Conservation (phyloP, 1,284 basidiomycete species). For the Phaffia rhodozyma region DNA sequence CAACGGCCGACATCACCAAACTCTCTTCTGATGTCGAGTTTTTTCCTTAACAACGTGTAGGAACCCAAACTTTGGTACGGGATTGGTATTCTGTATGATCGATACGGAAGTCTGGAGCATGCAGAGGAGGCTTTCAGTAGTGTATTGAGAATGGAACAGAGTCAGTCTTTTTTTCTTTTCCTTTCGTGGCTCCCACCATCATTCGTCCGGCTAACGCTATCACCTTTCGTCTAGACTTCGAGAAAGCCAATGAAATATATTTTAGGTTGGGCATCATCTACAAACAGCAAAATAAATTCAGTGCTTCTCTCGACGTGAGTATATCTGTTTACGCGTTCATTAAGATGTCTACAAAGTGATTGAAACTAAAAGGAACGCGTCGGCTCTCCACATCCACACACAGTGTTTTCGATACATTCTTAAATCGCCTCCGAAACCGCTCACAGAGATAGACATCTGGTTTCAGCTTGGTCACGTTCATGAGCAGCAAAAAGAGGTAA, state of each 20-base stretch:
- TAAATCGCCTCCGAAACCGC: slow-evolving; percentile 83
- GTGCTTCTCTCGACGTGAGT: slow-evolving; percentile 57
- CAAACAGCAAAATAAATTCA: slow-evolving; percentile 93
- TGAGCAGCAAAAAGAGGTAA: slow-evolving; percentile 87
- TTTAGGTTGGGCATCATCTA: slow-evolving; percentile 98
- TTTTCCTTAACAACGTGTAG: neutral
- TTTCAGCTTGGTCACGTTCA: slow-evolving; percentile 99
- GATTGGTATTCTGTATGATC: slow-evolving; percentile 96
- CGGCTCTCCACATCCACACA: neutral
- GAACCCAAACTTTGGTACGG: slow-evolving; percentile 99
- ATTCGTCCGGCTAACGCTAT: neutral
- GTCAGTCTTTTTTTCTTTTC: neutral
- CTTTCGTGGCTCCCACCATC: neutral
- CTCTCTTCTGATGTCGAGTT: neutral
- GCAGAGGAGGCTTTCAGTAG: slow-evolving; percentile 97
- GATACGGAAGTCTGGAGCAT: slow-evolving; percentile 94
- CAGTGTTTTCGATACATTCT: slow-evolving; percentile 91
- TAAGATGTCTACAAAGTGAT: neutral
- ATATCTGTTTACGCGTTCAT: slow-evolving; percentile 16
- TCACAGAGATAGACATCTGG: slow-evolving; percentile 97
- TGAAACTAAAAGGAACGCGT: neutral
- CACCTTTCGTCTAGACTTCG: slow-evolving; percentile 54
- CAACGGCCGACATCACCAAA: neutral
- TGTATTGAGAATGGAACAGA: slow-evolving; percentile 78
- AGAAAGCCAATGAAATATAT: slow-evolving; percentile 97